Evolutionary conservation across 148 eudicot species (phyloP).

Genomic region (Rhododendron kiyosumense): DNA sequence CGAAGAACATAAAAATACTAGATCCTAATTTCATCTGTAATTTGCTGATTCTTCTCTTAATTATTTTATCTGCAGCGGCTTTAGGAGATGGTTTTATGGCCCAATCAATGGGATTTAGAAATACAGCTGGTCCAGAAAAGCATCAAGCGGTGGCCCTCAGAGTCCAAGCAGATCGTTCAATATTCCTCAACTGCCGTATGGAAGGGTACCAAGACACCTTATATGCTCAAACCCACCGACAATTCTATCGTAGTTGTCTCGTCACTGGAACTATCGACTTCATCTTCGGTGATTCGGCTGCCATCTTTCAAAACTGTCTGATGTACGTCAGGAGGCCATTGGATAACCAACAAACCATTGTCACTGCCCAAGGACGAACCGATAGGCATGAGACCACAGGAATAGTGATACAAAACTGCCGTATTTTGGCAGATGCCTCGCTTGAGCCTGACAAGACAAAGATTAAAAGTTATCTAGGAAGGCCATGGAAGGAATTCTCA

Average conservation of each 20-base stretch:
- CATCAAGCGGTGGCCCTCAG: slow-evolving; percentile 81
- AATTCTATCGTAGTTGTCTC: slow-evolving; percentile 56
- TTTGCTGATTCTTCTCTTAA: neutral
- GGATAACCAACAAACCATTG: slow-evolving; percentile 50
- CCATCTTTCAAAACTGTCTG: slow-evolving; percentile 58
- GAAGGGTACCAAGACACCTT: slow-evolving; percentile 68
- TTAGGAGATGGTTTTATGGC: slow-evolving; percentile 72
- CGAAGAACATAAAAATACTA: neutral
- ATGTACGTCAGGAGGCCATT: slow-evolving; percentile 44
- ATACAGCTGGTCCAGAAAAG: slow-evolving; percentile 76
- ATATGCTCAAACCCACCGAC: slow-evolving; percentile 64
- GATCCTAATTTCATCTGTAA: neutral
- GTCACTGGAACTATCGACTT: slow-evolving; percentile 63
- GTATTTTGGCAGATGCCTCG: slow-evolving; percentile 34
- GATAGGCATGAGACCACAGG: slow-evolving; percentile 54
- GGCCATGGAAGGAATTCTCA: slow-evolving; percentile 73
- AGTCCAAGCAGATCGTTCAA: slow-evolving; percentile 57
- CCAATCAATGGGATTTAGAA: slow-evolving; percentile 61
- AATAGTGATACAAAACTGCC: slow-evolving; percentile 54
- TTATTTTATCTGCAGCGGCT: slow-evolving; percentile 32
- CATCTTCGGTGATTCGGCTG: slow-evolving; percentile 71
- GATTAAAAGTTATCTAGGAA: slow-evolving; percentile 58
- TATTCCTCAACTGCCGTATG: slow-evolving; percentile 69
- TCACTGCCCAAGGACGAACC: slow-evolving; percentile 63
- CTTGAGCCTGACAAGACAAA: slow-evolving; percentile 33